Evolutionary conservation across 2,329 filamentous ascomycete genomes (phyloP), one percentile per base, ranked within the genome.

Genomic region (Aspergillus calidoustus): DNA sequence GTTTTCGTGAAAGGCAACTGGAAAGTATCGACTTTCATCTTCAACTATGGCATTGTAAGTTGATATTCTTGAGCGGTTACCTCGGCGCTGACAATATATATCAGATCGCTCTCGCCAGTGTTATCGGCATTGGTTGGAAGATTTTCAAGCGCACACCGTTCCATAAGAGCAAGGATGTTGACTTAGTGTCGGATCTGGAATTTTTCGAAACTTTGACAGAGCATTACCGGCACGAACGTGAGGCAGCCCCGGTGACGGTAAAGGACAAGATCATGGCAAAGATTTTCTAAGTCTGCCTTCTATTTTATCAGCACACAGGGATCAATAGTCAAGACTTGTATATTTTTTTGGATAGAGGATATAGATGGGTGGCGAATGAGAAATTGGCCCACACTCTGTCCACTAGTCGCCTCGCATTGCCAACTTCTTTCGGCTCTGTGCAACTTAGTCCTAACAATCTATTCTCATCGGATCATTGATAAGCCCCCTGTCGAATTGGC

Each of bases 1-100:
- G 54, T 57, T 30, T 57, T 57, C 13, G 15, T 57, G 1, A 49
- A 57, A 19, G 54, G 54, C n/a, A 57, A 57, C 9, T 57, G 54
- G 54, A 47, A 57, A 30, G 23, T 50, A 19, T 57, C 54, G 17
- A 57, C 54, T 1, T 57, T 57, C 28, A 57, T 57, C 46, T 57
- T 57, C n/a, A 57, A 57, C 22, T 57, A 57, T 30, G 54, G 54
- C 7, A 57, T 57, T 31, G 54, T 57, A 50, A 4, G 47, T 46
- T 19, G 9, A 31, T 34, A 22, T 38, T 48, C 13, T 17, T 34
- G 19, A 8, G 7, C n/a, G 4, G 11, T 8, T 9, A 2, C 15
- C 19, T 9, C 15, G 15, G 22, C 17, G 17, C 28, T 30, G n/a
- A 50, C 25, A 50, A 41, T 43, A 13, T 17, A 23, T 23, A n/a